Percentiles rank a stretch among this genome's conserved stretches.
Evolutionary conservation across 139 green algal species (phyloP).

Genomic region (Volvox africanus): DNA sequence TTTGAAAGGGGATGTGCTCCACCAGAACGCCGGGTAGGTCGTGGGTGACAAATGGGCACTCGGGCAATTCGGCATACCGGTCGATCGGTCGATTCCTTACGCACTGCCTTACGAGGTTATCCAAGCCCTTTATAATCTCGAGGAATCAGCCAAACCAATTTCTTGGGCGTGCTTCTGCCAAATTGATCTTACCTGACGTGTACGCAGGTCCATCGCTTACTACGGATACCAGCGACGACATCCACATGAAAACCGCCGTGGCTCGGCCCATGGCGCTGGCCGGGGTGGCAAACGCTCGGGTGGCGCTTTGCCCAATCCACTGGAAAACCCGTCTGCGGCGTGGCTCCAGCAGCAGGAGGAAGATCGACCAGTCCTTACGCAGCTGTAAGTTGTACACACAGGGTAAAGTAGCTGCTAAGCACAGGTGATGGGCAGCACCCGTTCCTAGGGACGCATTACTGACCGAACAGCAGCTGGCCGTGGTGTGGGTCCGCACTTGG

Average conservation of each 20-base stretch:
- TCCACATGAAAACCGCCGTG: neutral
- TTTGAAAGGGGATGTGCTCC: slow-evolving; percentile 37
- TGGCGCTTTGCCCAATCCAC: neutral
- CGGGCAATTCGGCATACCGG: too few species aligned
- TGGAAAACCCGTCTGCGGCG: neutral
- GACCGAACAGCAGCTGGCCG: too few species aligned
- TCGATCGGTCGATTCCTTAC: too few species aligned
- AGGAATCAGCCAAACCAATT: too few species aligned
- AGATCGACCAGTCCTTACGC: neutral
- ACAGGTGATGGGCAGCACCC: neutral
- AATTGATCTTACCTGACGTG: neutral
- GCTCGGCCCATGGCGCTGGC: neutral
- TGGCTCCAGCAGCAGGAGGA: neutral
- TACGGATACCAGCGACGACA: slow-evolving; percentile 22
- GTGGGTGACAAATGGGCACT: neutral
- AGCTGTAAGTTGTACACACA: neutral
- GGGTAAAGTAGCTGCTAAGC: neutral
- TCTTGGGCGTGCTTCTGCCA: too few species aligned
- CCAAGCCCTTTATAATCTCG: too few species aligned
- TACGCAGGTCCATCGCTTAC: slow-evolving; percentile 35
- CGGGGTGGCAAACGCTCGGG: neutral
- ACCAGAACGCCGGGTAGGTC: slow-evolving; percentile 32
- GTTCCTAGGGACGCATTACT: too few species aligned
- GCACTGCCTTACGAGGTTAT: too few species aligned
- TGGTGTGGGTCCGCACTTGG: too few species aligned